Percentiles rank a stretch among this genome's conserved stretches.
Conservation (phyloP, 139 green algal species). For the Mesotaenium endlicherianum region DNA sequence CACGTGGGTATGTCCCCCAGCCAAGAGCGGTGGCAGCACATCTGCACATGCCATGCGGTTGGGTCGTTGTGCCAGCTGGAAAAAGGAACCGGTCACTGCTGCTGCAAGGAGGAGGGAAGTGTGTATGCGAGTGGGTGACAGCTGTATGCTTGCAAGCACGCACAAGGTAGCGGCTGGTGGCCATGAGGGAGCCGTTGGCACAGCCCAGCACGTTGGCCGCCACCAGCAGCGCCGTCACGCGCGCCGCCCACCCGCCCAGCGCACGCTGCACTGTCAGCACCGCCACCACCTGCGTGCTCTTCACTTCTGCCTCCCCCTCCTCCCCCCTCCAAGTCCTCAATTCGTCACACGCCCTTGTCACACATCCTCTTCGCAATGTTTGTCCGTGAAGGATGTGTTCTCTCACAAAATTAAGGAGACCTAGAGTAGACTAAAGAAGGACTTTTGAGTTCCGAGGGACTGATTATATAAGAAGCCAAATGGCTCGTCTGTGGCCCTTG, state of each 20-base stretch:
- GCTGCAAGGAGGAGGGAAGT: neutral
- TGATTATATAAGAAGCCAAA: too few species aligned
- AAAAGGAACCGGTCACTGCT: neutral
- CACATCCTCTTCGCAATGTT: neutral
- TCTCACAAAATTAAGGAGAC: too few species aligned
- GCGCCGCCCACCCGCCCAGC: neutral
- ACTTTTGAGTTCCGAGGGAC: too few species aligned
- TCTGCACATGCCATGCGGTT: neutral
- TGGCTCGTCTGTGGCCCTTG: too few species aligned
- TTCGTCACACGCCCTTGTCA: neutral
- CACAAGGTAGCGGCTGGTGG: constrained; percentile 18
- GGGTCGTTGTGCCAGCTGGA: neutral
- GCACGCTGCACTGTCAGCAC: neutral
- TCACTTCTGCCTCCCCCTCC: constrained; percentile 1
- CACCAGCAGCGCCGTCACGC: neutral
- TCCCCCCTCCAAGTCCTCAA: neutral
- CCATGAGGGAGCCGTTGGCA: neutral
- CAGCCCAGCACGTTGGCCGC: neutral
- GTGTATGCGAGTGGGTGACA: neutral
- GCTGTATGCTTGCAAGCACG: neutral
- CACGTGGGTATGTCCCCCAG: neutral
- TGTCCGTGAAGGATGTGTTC: neutral
- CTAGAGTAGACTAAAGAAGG: too few species aligned
- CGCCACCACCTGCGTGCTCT: constrained; percentile 1
- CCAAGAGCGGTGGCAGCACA: neutral